phyloP scores from a whole-genome alignment of 1,284 basidiomycete species.

The Ustilago curta region DNA sequence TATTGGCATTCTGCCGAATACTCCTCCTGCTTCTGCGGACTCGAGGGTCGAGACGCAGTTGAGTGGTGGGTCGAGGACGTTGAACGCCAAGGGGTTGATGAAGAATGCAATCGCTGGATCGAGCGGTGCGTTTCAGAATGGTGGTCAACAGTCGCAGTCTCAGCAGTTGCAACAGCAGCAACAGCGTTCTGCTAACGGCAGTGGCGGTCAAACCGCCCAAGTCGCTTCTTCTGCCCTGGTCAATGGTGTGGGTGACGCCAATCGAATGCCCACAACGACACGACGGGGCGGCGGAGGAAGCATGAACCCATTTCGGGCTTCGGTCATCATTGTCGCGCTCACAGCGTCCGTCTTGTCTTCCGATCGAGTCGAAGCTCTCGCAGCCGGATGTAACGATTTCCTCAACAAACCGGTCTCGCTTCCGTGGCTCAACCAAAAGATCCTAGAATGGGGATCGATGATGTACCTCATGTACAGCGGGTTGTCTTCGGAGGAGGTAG shows the following conservation, averaged over 20 bases:
- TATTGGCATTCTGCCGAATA: constrained; percentile 78
- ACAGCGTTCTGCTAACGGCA: neutral
- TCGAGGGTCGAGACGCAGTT: constrained; percentile 2
- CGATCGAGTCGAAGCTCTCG: constrained; percentile 93
- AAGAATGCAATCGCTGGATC: constrained; percentile 23
- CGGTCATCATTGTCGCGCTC: constrained; percentile 97
- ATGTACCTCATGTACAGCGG: constrained; percentile 67
- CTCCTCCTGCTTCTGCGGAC: constrained; percentile 70
- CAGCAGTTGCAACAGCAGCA: neutral
- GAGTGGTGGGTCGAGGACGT: constrained; percentile 18
- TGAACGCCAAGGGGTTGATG: constrained; percentile 28
- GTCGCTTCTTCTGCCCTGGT: constrained; percentile 3
- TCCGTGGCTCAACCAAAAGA: constrained; percentile 96
- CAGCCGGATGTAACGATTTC: constrained; percentile 98
- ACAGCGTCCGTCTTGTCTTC: constrained; percentile 92
- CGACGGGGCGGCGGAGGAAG: constrained; percentile 32
- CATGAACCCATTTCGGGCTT: constrained; percentile 79
- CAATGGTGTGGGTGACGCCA: constrained; percentile 12
- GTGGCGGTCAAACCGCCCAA: neutral
- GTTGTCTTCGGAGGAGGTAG: constrained; percentile 30
- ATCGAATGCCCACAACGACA: neutral
- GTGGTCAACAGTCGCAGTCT: neutral
- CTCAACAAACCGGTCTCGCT: constrained; percentile 96
- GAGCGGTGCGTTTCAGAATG: neutral
- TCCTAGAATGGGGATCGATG: constrained; percentile 90